Base-by-base conservation (phyloP, 371 early-diverging fungal species). In the Batkoa obscura region DNA sequence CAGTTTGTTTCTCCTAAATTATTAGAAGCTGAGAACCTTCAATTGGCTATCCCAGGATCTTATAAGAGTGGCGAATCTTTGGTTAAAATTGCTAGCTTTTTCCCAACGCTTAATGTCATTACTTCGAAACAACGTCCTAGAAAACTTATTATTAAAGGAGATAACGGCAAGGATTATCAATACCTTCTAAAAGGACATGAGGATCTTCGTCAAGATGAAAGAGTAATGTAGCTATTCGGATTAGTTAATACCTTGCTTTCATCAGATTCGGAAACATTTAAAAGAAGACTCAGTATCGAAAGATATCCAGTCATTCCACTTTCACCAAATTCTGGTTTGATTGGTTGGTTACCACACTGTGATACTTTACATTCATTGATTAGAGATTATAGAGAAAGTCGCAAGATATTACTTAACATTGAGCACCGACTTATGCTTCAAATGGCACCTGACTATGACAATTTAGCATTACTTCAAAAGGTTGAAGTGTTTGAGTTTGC, bases 221-320 rank as follows among this genome's bases (percentile, higher is more conserved):
- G 98, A 55, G 97, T 94, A 9, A 98, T 98, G 96, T 96, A 98
- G 68, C 67, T 96, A 50, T 98, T 98, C 73, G 95, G 93, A 2
- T 79, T 98, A 32, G 87, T 98, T 52, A 98, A 96, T 66, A 92
- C 90, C 5, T 63, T 96, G 34, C 76, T 98, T 1, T 70, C 72
- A 12, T 75, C 76, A 4, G 94, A 96, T 62, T 72, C 88, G 0
- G 94, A 96, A 62, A 93, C 94, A 0, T 86, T 91, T 67, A 88
- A 90, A 60, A 80, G 95, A 0, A 90, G 92, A 62, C 71, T 98
- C 31, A 81, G 73, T 46, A 98, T 96, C 59, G 87, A 90, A 61
- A 76, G 90, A 36, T 96, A 85, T 71, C 84, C 94, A 13, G 94
- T 87, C 15, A 81, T 94, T 34, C 95, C 98, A n/a, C 74, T 98